A percentile compares a stretch with the other conserved stretches of the same genome.
Conservation (phyloP, 495 filamentous ascomycete species). For the Penicillium dipodomyicola region DNA sequence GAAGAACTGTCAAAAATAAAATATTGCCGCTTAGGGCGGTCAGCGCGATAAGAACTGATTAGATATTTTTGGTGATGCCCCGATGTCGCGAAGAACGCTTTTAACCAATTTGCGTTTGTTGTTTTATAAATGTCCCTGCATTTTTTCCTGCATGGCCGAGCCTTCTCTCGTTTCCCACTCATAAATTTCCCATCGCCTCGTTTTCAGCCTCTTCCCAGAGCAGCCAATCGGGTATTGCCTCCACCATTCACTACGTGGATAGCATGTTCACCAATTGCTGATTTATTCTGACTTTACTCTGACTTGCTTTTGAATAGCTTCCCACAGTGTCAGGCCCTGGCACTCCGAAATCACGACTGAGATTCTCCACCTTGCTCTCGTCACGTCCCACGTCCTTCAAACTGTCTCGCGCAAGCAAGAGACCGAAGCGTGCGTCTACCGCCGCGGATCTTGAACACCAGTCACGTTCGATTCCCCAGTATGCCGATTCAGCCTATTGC, state of each 20-base stretch:
- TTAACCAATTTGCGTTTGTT: neutral
- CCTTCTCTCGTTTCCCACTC: neutral
- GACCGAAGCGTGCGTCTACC: constrained; percentile 16
- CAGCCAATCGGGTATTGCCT: constrained; percentile 6
- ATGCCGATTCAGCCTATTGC: neutral
- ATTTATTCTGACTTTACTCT: constrained; percentile 2
- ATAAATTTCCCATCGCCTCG: neutral
- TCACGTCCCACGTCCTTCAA: constrained; percentile 10
- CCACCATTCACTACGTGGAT: neutral
- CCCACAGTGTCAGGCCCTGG: neutral
- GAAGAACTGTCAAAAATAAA: constrained; percentile 20
- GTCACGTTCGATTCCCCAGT: constrained; percentile 3
- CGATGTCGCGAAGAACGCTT: constrained; percentile 9
- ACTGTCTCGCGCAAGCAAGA: constrained; percentile 20
- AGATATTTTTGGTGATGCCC: constrained; percentile 22
- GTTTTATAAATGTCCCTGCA: neutral
- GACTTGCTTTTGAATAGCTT: constrained; percentile 1
- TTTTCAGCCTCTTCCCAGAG: neutral
- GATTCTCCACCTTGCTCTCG: neutral
- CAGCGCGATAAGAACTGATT: constrained; percentile 28
- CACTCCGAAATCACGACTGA: neutral
- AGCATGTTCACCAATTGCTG: neutral
- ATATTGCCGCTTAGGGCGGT: constrained; percentile 28
- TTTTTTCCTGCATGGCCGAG: neutral
- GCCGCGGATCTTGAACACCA: constrained; percentile 4